Base-by-base conservation (phyloP, 2,329 filamentous ascomycete genomes). In the Cladophialophora bantiana region DNA sequence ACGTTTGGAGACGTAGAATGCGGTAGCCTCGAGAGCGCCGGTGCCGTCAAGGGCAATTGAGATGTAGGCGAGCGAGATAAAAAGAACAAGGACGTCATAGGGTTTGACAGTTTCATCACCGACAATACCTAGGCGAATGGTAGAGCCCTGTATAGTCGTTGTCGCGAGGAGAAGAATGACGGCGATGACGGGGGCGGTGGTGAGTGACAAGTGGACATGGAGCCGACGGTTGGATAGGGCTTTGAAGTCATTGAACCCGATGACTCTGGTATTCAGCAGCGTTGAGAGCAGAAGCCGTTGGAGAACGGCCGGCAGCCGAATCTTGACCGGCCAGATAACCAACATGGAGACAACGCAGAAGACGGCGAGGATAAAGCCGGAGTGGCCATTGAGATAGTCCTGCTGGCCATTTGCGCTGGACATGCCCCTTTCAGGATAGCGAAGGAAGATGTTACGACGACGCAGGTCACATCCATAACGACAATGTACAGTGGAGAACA, bases 41-140 rank as follows among this genome's bases (percentile, higher is more conserved):
- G 71, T 73, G 9, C 71, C 71, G 52, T 73, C 71, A 4, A 73
- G 70, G 10, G 71, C 71, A 20, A 73, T 73, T 1, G 71, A 72
- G 20, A 73, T 72, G 59, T 73, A 73, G 45, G 71, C 70, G n/a
- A 73, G 59, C 4, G 71, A 68, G 36, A 72, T 71, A 61, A 73
- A 73, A 6, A 73, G 64, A n/a, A 73, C 71, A 9, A 73, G 70
- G 12, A 73, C 71, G 63, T 73, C 71, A 42, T 73, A 73, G 20
- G 71, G 71, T 52, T 72, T 71, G 57, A 73, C 68, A 26, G 66
- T 68, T 18, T 69, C 69, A 50, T 73, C 71, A 26, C 71, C 71
- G 26, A 66, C 64, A 32, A 73, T 71, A n/a, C 71, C 71, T 1
- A 73, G 65, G 38, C 50, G 65, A 48, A 73, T 73, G 0, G 71